Evolutionary conservation across 2,329 filamentous ascomycete species (phyloP).

Genomic region (Penicillium sp.): DNA sequence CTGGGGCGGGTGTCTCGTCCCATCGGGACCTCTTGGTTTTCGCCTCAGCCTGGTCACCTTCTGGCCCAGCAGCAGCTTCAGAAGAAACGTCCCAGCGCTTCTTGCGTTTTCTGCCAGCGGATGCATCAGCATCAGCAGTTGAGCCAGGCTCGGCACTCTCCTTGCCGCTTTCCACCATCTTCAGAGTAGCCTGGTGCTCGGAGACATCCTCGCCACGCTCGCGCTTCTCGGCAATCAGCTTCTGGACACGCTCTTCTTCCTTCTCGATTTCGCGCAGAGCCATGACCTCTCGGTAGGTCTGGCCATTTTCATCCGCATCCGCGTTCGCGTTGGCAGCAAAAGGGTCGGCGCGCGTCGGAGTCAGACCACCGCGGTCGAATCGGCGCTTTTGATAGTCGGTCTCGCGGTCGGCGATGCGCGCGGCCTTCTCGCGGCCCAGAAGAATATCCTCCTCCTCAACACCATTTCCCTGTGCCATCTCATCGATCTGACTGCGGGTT

Average conservation of each 20-base stretch:
- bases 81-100: slow-evolving; percentile 89
- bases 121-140: slow-evolving; percentile 59
- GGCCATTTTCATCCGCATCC: slow-evolving; percentile 66
- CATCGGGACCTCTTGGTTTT: slow-evolving; percentile 79
- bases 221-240: slow-evolving; percentile 74
- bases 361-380: slow-evolving; percentile 76
- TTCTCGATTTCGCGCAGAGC: slow-evolving; percentile 83
- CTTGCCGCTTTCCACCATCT: slow-evolving; percentile 63
- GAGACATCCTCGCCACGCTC: slow-evolving; percentile 59
- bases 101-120: slow-evolving; percentile 74
- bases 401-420: slow-evolving; percentile 86
- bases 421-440: slow-evolving; percentile 80
- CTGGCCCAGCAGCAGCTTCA: slow-evolving; percentile 51
- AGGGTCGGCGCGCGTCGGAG: slow-evolving; percentile 80
- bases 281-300: slow-evolving; percentile 89
- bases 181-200: slow-evolving; percentile 72
- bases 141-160: slow-evolving; percentile 71
- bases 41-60: slow-evolving; percentile 51
- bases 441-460: slow-evolving; percentile 92
- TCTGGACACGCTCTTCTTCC: slow-evolving; percentile 84
- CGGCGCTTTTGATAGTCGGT: slow-evolving; percentile 97
- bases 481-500: slow-evolving; percentile 85
- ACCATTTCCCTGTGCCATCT: slow-evolving; percentile 80
- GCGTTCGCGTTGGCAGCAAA: slow-evolving; percentile 74
- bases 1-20: slow-evolving; percentile 74